Percentiles rank a stretch among this genome's conserved stretches.
Evolutionary conservation across 1,284 basidiomycete species (phyloP).

Genomic region (Chalciporus sp.): DNA sequence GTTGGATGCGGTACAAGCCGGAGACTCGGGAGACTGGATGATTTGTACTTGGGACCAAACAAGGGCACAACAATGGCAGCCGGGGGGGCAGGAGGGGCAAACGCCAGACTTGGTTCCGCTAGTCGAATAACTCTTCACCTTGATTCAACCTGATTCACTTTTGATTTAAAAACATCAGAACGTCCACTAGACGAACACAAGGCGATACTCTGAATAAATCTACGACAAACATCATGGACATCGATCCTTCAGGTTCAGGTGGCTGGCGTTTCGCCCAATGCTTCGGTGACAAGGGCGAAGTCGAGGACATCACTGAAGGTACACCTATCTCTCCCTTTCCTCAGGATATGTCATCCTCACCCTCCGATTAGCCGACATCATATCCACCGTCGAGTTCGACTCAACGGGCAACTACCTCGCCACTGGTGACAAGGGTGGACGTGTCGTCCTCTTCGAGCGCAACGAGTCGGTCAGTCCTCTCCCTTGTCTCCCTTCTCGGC

Average conservation of each 20-base stretch:
- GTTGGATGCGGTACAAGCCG: constrained; percentile 32
- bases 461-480: constrained; percentile 86
- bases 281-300: constrained; percentile 99
- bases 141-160: constrained; percentile 6
- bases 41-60: constrained; percentile 30
- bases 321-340: constrained; percentile 19
- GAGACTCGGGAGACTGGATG: constrained; percentile 5
- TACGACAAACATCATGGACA: constrained; percentile 53
- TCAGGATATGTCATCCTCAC: constrained; percentile 32
- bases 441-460: constrained; percentile 98
- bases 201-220: constrained; percentile 7
- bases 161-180: constrained; percentile 4
- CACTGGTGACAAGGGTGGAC: constrained; percentile 98
- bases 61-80: constrained; percentile 35
- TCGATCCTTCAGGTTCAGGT: constrained; percentile 82
- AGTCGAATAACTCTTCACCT: constrained; percentile 18
- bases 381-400: constrained; percentile 99
- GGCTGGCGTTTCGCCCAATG: constrained; percentile 99
- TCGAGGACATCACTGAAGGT: constrained; percentile 99
- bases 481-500: constrained; percentile 14
- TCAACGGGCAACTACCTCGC: constrained; percentile 99
- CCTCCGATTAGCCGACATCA: constrained; percentile 83
- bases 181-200: constrained; percentile 6
- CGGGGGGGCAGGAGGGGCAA: constrained; percentile 12
- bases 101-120: constrained; percentile 20